A percentile compares a stretch with the other conserved stretches of the same genome.
These are phyloP conservation scores for Trichoderma erinaceum DNA, from an alignment of 495 filamentous ascomycete genomes.

Conservation along the genomic window DNA sequence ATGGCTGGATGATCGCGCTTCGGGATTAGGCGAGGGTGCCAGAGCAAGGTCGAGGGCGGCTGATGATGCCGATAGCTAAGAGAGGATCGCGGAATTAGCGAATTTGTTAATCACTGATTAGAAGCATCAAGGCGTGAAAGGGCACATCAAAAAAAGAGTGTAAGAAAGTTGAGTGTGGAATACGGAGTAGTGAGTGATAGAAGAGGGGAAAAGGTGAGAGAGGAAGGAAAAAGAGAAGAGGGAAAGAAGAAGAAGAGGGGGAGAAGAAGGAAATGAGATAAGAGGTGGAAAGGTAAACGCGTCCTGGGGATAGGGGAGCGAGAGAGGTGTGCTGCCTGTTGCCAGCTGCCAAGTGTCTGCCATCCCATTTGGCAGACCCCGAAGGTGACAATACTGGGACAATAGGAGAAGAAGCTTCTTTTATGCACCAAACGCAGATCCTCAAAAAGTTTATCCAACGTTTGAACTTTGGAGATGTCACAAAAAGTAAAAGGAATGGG, in stretches of 20 bases:
- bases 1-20: slow-evolving; percentile 44
- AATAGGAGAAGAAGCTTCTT: neutral
- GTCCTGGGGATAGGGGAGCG: neutral
- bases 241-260: neutral
- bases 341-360: slow-evolving; percentile 3
- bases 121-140: slow-evolving; percentile 19
- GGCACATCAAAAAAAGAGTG: slow-evolving; percentile 19
- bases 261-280: neutral
- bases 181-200: neutral
- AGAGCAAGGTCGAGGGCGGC: slow-evolving; percentile 76
- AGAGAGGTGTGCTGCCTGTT: neutral
- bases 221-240: neutral
- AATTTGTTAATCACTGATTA: slow-evolving; percentile 15
- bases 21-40: slow-evolving; percentile 59
- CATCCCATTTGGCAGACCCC: neutral
- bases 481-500: slow-evolving; percentile 18
- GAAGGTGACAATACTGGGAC: neutral
- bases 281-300: neutral
- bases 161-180: neutral
- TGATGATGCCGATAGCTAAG: slow-evolving; percentile 68
- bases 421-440: neutral
- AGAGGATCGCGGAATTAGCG: neutral
- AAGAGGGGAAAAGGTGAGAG: neutral
- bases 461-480: neutral
- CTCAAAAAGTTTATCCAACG: neutral